Evolutionary conservation across 345 rosid species (phyloP), one percentile per base, ranked within the genome.

Genomic region (Mallotus nudiflorus): DNA sequence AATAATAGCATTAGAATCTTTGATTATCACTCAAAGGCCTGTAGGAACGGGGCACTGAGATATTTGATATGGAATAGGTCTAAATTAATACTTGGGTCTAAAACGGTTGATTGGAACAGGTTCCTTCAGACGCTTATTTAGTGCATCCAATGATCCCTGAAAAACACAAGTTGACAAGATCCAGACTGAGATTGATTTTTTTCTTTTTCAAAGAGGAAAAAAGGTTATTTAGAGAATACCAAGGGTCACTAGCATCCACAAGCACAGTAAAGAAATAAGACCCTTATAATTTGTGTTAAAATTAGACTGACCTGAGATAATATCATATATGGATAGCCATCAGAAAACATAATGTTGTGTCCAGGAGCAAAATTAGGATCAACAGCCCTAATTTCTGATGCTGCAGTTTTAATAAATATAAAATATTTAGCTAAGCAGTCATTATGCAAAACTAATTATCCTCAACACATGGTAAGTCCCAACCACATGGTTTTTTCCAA

Each of bases 51-150:
- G n/a, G n/a, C n/a, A n/a, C n/a, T n/a, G n/a, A n/a, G n/a, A n/a
- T n/a, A n/a, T n/a, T 31, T 44, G 46, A 72, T 68, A 35, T 55
- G 27, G 46, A 6, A 18, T 13, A 55, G 66, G 69, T 16, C 28
- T 22, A 15, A 69, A 50, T n/a, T 67, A 62, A 63, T 89, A 93
- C 97, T 93, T 93, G 82, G 96, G 91, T 80, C 98, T 82, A 70
- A 93, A 93, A 48, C 98, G 92, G 73, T 87, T 93, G 65, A 93
- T 60, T 45, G 96, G 91, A 71, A 93, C 77, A 42, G 97, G 97
- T 77, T 87, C 94, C 80, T 78, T 81, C 54, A 89, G 86, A 77
- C 83, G 80, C 74, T 74, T 76, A 81, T 93, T 93, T 45, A 93
- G 83, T 5, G 74, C 86, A 80, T 91, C 94, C 86, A 93, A 65